Conservation (phyloP, 139 green algal genomes). For the Yamagishiella unicocca region DNA sequence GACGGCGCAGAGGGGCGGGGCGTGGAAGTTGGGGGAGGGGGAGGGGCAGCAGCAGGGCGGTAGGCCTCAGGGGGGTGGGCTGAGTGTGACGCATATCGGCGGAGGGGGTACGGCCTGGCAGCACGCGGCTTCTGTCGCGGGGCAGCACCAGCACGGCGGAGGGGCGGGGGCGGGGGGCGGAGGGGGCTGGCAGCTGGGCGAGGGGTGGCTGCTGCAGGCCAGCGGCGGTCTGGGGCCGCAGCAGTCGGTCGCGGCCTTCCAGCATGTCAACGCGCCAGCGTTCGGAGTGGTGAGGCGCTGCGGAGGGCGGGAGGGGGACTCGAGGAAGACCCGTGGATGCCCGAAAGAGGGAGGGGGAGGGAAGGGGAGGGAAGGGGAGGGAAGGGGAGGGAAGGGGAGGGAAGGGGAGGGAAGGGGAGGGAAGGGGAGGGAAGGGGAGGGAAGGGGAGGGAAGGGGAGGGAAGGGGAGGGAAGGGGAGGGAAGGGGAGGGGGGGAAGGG, state of each 20-base stretch:
- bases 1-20: too few relatives aligned
- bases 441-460: too few relatives aligned
- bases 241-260: background rate
- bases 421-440: too few relatives aligned
- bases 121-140: background rate
- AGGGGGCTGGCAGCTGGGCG: conserved; percentile 1
- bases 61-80: too few relatives aligned
- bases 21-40: too few relatives aligned
- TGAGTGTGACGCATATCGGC: too few relatives aligned
- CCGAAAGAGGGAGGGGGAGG: background rate
- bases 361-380: background rate
- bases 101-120: background rate
- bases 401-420: too few relatives aligned
- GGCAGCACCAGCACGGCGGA: background rate
- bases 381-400: too few relatives aligned
- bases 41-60: too few relatives aligned
- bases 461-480: too few relatives aligned
- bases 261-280: background rate
- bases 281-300: background rate
- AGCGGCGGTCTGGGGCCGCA: background rate
- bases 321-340: background rate
- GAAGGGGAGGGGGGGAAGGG: too few relatives aligned
- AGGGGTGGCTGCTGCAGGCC: background rate
- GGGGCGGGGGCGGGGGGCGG: background rate
- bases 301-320: background rate